Base-by-base conservation (phyloP, 2,329 filamentous ascomycete genomes). In the Alternaria panax region DNA sequence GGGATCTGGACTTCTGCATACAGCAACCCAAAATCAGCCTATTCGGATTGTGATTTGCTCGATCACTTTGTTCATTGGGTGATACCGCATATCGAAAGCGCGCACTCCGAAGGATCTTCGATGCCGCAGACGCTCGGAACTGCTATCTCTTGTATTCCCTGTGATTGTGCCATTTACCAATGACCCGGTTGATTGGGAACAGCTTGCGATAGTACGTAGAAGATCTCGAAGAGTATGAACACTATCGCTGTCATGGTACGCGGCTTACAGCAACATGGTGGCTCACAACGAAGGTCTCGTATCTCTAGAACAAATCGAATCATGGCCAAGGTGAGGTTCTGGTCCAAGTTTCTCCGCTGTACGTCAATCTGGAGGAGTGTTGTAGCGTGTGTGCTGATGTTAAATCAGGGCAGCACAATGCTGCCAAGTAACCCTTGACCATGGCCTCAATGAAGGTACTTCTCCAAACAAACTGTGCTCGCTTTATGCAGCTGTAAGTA, bases 151-250 rank as follows among this genome's bases (percentile, higher is more conserved):
- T 32, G 36, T 38, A 38, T 60, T 62, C 67, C 65, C 70, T 71
- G 63, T 53, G 64, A 61, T 60, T 57, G 46, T 57, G 32, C 32
- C 43, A 34, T n/a, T 20, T 62, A 45, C 71, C 71, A 62, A 45
- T 14, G 50, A 73, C 69, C 69, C 34, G 70, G 71, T 71, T 34
- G 52, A 59, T 57, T 58, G 16, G 24, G 36, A 41, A 53, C 58
- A 67, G 63, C 66, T 60, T 69, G 69, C 55, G 38, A 51, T 53
- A 65, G 14, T 22, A 12, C 22, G 64, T 51, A 61, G 64, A 61
- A 34, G 14, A 5, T 24, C 30, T 36, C 28, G 30, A n/a, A 8
- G 11, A 2, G 1, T 4, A 4, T 36, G 16, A 22, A 14, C 9
- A 34, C 1, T 25, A 18, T 20, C 7, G 18, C 20, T 16, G 20